Base-by-base conservation (phyloP, 1,284 basidiomycete genomes). In the Apiotrichum mycotoxinovorans region DNA sequence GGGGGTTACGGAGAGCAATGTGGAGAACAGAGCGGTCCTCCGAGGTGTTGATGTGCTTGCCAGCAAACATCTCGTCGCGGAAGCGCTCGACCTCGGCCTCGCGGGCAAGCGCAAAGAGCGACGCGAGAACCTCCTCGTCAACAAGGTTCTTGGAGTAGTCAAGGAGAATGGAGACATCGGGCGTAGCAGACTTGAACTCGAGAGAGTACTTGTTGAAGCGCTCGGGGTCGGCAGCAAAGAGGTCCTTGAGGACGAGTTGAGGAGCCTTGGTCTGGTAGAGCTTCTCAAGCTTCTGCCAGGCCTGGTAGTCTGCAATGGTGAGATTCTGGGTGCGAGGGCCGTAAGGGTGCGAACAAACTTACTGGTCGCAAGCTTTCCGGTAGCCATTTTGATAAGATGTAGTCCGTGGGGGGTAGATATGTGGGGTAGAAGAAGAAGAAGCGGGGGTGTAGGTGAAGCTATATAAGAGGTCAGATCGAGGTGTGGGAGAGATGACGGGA, bases 101-200 rank as follows among this genome's bases (percentile, higher is more conserved):
- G 60, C 85, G 83, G 25, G 87, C 90, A 60, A 98, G 87, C 30
- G 82, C 79, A 67, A 98, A 82, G 54, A 97, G 85, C 18, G 84
- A 80, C 20, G 82, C 78, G 60, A 92, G 83, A 75, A 98, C 85
- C 61, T 90, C 85, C 68, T 91, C 82, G 61, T 89, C 92, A 82
- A 98, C 84, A 62, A 98, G 80, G 80, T 98, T 97, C 81, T 98
- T 98, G 72, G 91, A 95, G 80, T 89, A 96, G 79, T 98, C 95
- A 71, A 97, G 83, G 61, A 98, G 84, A 79, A 98, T 83, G 53
- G 87, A 87, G 56, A 88, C 86, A 61, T 84, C 81, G 58, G 78
- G 74, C 40, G 82, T 82, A 9, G 80, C 76, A 52, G 87, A 84
- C 58, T 80, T 82, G 80, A 91, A 98, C 64, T 86, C 81, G 61